Base-by-base conservation (phyloP, 2,329 filamentous ascomycete genomes). In the Amylocarpus encephaloides region DNA sequence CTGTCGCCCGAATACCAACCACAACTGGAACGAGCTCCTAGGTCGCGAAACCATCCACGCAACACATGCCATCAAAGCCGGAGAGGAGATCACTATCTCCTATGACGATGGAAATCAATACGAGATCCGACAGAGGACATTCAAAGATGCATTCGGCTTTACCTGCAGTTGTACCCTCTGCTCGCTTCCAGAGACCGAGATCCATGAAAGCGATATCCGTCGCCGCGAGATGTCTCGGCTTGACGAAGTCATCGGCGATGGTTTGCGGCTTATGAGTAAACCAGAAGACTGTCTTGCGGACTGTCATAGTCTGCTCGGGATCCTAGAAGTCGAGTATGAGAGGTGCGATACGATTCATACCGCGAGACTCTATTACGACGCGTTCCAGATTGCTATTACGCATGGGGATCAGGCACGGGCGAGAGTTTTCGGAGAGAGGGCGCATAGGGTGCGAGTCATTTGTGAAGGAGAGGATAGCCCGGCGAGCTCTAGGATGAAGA, bases 331-430 rank as follows among this genome's bases (percentile, higher is more conserved):
- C 16, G 63, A 50, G 15, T 46, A 41, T n/a, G 10, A 46, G 5
- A 58, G 52, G 18, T 19, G 46, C 49, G 52, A 58, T 22, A 49
- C 39, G 15, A 50, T 39, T 3, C 49, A 54, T n/a, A 44, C 56
- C 16, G 51, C 66, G 29, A 61, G 66, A n/a, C 47, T 66, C 6
- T 72, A 72, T 53, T 70, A 70, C 47, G 66, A 72, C 49, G 70
- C 70, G 15, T 69, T 71, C 44, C 66, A 71, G 54, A 65, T 75
- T 41, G 53, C 59, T 44, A 64, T 70, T 36, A 59, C 62, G 6
- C 67, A 73, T 60, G 64, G 69, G 1, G 72, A 74, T 54, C 61
- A 67, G 49, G 70, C 71, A 41, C 63, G 72, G 40, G 70, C 70
- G 6, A 67, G 58, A 10, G 60, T 66, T 7, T 74, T 74, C 60